These are phyloP conservation scores for Grifola frondosa DNA, from an alignment of 1,284 basidiomycete genomes.

Conservation along the genomic window DNA sequence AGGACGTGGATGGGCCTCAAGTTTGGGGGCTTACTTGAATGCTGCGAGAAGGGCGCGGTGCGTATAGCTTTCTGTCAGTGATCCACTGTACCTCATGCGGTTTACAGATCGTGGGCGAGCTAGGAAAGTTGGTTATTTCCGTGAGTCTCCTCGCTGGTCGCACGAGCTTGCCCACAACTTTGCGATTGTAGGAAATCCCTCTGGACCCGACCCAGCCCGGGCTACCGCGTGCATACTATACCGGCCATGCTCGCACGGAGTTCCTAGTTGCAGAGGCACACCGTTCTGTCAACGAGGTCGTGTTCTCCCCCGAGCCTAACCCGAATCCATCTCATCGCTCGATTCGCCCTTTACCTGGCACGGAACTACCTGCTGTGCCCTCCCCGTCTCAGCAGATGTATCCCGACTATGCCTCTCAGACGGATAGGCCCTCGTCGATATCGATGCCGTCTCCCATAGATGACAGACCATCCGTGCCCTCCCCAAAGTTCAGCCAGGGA, in stretches of 20 bases:
- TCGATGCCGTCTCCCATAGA: conserved; percentile 1
- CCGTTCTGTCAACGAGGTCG: conserved; percentile 56
- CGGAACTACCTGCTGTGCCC: conserved; percentile 11
- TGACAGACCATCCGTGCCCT: conserved; percentile 5
- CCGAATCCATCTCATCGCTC: conserved; percentile 19
- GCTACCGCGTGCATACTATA: conserved; percentile 72
- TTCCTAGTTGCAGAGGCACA: conserved; percentile 64
- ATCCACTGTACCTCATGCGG: conserved; percentile 6
- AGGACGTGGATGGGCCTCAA: conserved; percentile 81
- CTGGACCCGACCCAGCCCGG: conserved; percentile 82
- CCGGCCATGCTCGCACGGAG: conserved; percentile 61
- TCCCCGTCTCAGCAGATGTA: conserved; percentile 5
- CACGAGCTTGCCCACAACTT: conserved; percentile 3
- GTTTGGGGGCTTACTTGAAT: conserved; percentile 86
- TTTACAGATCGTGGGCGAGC: conserved; percentile 75
- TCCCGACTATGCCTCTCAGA: conserved; percentile 7
- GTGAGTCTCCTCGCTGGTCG: conserved; percentile 37
- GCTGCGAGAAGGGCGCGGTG: conserved; percentile 80
- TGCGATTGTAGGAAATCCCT: conserved; percentile 65
- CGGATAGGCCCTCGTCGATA: conserved; percentile 4
- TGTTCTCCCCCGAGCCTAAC: conserved; percentile 44
- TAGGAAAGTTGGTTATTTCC: conserved; percentile 76
- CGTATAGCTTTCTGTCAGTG: conserved; percentile 23
- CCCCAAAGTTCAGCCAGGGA: conserved; percentile 2
- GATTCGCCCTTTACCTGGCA: conserved; percentile 17